phyloP scores from a whole-genome alignment of 305 asterid species.

The Solanum hybrid region DNA sequence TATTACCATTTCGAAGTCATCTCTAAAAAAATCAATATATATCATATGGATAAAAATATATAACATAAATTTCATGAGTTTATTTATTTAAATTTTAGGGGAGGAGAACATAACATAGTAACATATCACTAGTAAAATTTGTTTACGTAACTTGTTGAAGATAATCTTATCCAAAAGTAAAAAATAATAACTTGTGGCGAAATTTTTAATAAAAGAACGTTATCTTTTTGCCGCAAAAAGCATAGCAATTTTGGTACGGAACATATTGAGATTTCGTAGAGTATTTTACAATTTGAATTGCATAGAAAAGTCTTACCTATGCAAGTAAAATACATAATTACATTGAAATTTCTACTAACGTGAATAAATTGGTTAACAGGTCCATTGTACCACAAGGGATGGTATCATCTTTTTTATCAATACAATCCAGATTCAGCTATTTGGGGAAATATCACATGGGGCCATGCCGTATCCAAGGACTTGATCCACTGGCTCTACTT shows the following conservation, averaged over 20 bases:
- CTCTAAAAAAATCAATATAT: neutral
- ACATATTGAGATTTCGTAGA: neutral
- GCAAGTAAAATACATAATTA: neutral
- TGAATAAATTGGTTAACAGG: slow-evolving; percentile 24
- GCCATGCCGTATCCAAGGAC: slow-evolving; percentile 73
- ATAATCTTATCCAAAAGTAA: neutral
- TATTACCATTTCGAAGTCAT: neutral
- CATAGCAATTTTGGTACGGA: neutral
- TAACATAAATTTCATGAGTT: neutral
- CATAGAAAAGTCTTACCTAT: neutral
- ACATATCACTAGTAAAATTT: neutral
- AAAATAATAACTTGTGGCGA: neutral
- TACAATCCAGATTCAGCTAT: slow-evolving; percentile 70
- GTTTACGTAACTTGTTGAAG: neutral
- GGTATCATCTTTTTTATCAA: slow-evolving; percentile 88
- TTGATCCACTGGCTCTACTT: slow-evolving; percentile 73
- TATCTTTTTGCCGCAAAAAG: neutral
- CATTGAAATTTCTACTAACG: neutral
- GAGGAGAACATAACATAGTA: neutral
- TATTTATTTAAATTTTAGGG: neutral
- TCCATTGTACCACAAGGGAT: slow-evolving; percentile 70
- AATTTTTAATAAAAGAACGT: neutral
- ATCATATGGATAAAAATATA: neutral
- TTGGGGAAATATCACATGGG: slow-evolving; percentile 91
- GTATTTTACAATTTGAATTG: neutral